Percentiles rank a stretch among this genome's conserved stretches.
These are phyloP conservation scores for Usnea hakonensis DNA, from an alignment of 495 filamentous ascomycete species.

Conservation along the genomic window DNA sequence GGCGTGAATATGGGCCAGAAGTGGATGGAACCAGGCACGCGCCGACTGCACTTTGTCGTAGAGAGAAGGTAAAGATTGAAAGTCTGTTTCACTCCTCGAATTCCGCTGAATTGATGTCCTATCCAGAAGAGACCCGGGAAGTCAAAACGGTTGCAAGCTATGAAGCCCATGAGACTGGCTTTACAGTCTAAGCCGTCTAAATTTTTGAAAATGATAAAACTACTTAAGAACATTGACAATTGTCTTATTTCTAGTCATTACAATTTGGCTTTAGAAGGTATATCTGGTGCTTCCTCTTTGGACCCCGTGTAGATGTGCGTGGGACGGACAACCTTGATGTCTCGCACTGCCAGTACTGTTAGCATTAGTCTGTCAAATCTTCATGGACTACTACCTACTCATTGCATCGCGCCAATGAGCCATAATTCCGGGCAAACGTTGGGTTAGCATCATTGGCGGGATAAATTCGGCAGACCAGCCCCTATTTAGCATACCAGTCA, in stretches of 20 bases:
- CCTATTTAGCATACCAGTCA: no score
- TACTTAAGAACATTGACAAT: no score
- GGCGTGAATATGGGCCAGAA: background rate
- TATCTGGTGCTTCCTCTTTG: background rate
- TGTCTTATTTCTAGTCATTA: no score
- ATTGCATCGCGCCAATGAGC: constrained; percentile 40
- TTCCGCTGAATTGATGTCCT: no score
- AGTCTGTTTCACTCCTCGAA: no score
- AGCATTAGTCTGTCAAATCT: background rate
- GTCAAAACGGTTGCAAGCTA: no score
- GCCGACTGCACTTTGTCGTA: background rate
- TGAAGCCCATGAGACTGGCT: background rate
- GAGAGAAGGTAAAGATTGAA: background rate
- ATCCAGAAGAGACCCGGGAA: no score
- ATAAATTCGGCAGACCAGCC: constrained; percentile 34
- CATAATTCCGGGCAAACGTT: constrained; percentile 36
- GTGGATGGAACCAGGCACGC: background rate
- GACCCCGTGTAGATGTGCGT: constrained; percentile 2
- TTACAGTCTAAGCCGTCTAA: background rate
- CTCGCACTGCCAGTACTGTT: background rate
- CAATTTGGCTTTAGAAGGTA: background rate
- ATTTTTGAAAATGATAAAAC: background rate
- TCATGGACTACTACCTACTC: constrained; percentile 25
- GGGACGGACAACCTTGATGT: constrained; percentile 10
- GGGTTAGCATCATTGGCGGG: constrained; percentile 31